Evolutionary conservation across 2,329 filamentous ascomycete species (phyloP).

Genomic region (Apiospora marii): DNA sequence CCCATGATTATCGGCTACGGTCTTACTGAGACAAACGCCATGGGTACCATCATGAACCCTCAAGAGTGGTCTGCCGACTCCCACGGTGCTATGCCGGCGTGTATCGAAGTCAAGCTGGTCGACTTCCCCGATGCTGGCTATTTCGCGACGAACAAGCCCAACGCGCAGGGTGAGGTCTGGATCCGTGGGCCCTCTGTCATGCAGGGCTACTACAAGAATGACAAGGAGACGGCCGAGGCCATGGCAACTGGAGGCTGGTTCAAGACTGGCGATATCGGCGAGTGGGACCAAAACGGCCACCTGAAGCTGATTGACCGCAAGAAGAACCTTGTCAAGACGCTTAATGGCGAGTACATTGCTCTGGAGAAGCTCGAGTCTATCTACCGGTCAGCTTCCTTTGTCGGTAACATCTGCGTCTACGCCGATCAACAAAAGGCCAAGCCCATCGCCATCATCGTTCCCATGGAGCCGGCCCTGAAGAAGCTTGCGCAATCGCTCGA

Average conservation of each 20-base stretch:
- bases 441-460: conserved; percentile 65
- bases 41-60: conserved; percentile 79
- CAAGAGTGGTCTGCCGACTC: conserved; percentile 78
- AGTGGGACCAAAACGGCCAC: conserved; percentile 76
- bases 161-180: conserved; percentile 86
- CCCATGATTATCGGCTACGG: conserved; percentile 92
- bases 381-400: conserved; percentile 58
- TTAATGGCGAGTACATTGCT: conserved; percentile 84
- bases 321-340: conserved; percentile 88
- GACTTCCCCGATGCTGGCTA: conserved; percentile 88
- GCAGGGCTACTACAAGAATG: conserved; percentile 78
- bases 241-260: conserved; percentile 83
- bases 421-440: conserved; percentile 59
- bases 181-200: conserved; percentile 80
- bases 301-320: conserved; percentile 83
- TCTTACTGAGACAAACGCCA: conserved; percentile 83
- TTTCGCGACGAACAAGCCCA: conserved; percentile 75
- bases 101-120: conserved; percentile 83
- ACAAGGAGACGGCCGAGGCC: conserved; percentile 75
- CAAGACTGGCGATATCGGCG: conserved; percentile 85
- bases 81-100: conserved; percentile 77
- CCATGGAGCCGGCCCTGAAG: conserved; percentile 62
- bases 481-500: conserved; percentile 57
- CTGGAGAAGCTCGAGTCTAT: conserved; percentile 73
- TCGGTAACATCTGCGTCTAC: conserved; percentile 65